A percentile compares a stretch with the other conserved stretches of the same genome.
Evolutionary conservation across 2,329 filamentous ascomycete species (phyloP).

Genomic region (Aureobasidium sp.): DNA sequence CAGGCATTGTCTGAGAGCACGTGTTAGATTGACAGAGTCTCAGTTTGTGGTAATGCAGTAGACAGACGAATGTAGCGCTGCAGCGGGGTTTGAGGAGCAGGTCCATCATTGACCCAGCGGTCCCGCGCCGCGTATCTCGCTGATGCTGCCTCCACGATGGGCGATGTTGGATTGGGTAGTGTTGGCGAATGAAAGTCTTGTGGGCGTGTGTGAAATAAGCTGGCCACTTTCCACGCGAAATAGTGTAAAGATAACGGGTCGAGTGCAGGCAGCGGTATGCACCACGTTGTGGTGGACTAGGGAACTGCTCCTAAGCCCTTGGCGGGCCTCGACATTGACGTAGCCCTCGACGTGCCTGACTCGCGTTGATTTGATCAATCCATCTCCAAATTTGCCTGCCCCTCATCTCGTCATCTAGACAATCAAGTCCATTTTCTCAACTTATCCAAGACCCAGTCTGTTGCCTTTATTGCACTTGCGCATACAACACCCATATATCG

Average conservation of each 20-base stretch:
- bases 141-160: constrained; percentile 77
- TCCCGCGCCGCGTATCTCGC: constrained; percentile 92
- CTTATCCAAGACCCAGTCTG: neutral
- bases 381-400: neutral
- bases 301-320: neutral
- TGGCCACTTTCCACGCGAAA: neutral
- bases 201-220: neutral
- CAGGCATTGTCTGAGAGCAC: constrained; percentile 68
- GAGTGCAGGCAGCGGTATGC: neutral
- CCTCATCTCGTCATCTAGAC: neutral
- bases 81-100: constrained; percentile 74
- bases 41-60: neutral
- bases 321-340: neutral
- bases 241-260: neutral
- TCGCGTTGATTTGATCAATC: neutral
- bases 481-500: neutral
- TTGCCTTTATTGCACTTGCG: neutral
- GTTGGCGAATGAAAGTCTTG: neutral
- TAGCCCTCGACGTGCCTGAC: neutral
- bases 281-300: neutral
- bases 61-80: constrained; percentile 78
- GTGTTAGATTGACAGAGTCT: neutral
- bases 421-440: neutral
- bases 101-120: constrained; percentile 77
- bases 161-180: neutral